phyloP scores from a whole-genome alignment of 768 basidiomycete species.

The Naganishia friedmannii region DNA sequence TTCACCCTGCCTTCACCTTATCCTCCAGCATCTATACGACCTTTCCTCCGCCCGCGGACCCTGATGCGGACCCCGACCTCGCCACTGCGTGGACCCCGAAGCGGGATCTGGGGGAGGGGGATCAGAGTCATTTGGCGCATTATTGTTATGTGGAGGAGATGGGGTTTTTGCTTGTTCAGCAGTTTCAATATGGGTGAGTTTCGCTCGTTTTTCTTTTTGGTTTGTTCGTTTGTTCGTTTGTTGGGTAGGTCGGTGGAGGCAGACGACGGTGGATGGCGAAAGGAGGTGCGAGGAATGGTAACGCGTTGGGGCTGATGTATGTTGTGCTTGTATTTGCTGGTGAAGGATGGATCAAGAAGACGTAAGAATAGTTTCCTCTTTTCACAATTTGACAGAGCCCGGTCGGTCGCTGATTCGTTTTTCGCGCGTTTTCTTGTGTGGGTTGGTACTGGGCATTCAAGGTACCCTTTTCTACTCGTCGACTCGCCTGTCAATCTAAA shows the following conservation, averaged over 20 bases:
- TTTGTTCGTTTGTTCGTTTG: too few species aligned
- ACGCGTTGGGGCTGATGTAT: neutral
- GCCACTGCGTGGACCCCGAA: neutral
- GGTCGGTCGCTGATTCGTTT: too few species aligned
- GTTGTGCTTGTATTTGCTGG: neutral
- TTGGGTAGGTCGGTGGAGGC: neutral
- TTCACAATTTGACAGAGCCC: too few species aligned
- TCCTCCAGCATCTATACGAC: neutral
- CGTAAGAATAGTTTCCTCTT: neutral
- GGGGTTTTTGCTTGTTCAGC: constrained; percentile 39
- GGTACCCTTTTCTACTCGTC: neutral
- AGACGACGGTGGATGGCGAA: too few species aligned
- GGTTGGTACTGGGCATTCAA: constrained; percentile 26
- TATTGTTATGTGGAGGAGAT: constrained; percentile 36
- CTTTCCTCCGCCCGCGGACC: too few species aligned
- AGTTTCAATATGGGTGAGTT: constrained; percentile 42
- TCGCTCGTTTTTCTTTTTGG: neutral
- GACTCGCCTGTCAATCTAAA: neutral
- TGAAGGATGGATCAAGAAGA: constrained; percentile 24
- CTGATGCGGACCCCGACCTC: constrained; percentile 9
- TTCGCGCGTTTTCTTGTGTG: too few species aligned
- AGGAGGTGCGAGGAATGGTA: neutral
- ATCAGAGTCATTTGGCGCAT: constrained; percentile 27
- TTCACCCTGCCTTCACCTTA: neutral
- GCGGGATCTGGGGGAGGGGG: neutral